Percentiles rank a stretch among this genome's conserved stretches.
Conservation (phyloP, 2,329 filamentous ascomycete species). For the Paracoccidioides lutzii region DNA sequence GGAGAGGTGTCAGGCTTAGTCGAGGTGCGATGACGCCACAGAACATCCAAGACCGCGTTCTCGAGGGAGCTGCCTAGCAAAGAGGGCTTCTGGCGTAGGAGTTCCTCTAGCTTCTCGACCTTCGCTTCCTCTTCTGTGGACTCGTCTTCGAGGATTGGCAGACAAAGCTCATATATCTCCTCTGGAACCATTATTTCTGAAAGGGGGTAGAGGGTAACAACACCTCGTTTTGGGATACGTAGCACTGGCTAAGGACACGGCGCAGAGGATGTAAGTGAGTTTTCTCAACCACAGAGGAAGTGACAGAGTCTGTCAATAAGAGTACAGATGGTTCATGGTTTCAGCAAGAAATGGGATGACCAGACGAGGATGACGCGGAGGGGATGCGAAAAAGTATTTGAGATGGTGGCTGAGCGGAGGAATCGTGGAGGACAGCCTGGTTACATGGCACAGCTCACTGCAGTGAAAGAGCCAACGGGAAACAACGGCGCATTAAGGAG, state of each 20-base stretch:
- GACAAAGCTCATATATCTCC: constrained; percentile 80
- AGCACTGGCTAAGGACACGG: not conserved
- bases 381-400: not conserved
- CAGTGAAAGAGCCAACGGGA: not conserved
- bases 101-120: constrained; percentile 77
- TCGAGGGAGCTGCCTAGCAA: constrained; percentile 68
- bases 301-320: not conserved
- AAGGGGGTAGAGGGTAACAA: constrained; percentile 6
- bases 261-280: not conserved
- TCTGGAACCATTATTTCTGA: constrained; percentile 70
- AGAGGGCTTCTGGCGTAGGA: constrained; percentile 65
- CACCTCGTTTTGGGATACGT: not conserved
- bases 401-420: not conserved
- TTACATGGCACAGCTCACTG: not conserved
- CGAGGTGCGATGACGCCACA: constrained; percentile 51
- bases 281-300: not conserved
- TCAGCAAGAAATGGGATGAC: not conserved
- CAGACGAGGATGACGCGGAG: not conserved
- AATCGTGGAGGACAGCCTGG: not conserved
- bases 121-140: constrained; percentile 87
- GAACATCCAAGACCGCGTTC: constrained; percentile 76
- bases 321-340: constrained; percentile 4
- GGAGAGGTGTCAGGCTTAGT: constrained; percentile 53
- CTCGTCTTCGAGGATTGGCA: constrained; percentile 73
- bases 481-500: not conserved